phyloP scores from a whole-genome alignment of 2,329 filamentous ascomycete genomes.

The Periglandula ipomoeae region DNA sequence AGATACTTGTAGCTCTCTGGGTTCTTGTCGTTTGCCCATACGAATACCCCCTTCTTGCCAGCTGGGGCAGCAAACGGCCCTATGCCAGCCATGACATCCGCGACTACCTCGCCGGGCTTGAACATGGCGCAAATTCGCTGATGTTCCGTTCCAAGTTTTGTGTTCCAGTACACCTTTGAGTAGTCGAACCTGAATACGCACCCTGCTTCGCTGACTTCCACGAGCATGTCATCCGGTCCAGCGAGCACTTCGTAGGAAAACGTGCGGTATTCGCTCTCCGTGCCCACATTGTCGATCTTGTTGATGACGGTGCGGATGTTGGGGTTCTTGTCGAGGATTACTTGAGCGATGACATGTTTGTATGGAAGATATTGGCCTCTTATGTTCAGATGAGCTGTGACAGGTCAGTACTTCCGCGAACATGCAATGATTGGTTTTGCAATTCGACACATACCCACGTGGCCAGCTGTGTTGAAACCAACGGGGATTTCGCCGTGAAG shows the following conservation, averaged over 20 bases:
- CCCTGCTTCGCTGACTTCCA: constrained; percentile 70
- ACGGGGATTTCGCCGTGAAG: constrained; percentile 72
- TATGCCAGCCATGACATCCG: constrained; percentile 95
- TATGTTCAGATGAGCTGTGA: constrained; percentile 77
- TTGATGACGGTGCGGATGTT: constrained; percentile 84
- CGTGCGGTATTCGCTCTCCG: constrained; percentile 77
- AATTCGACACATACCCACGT: constrained; percentile 56
- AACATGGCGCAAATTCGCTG: constrained; percentile 69
- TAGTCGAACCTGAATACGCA: constrained; percentile 94
- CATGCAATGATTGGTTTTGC: background rate
- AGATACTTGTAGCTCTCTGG: constrained; percentile 75
- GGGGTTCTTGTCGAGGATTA: constrained; percentile 84
- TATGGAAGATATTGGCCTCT: constrained; percentile 75
- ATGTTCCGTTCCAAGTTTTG: constrained; percentile 82
- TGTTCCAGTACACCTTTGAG: constrained; percentile 97
- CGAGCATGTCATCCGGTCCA: constrained; percentile 73
- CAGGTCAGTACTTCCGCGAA: constrained; percentile 2
- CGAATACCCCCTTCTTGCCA: constrained; percentile 81
- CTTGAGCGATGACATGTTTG: constrained; percentile 74
- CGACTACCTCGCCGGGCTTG: constrained; percentile 76
- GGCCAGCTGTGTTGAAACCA: constrained; percentile 82
- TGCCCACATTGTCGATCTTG: constrained; percentile 83
- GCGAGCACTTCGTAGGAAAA: constrained; percentile 87
- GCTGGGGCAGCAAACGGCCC: constrained; percentile 91
- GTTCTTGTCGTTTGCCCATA: constrained; percentile 96